Conservation (phyloP, 805 yeast species). For the Peterozyma xylosa region DNA sequence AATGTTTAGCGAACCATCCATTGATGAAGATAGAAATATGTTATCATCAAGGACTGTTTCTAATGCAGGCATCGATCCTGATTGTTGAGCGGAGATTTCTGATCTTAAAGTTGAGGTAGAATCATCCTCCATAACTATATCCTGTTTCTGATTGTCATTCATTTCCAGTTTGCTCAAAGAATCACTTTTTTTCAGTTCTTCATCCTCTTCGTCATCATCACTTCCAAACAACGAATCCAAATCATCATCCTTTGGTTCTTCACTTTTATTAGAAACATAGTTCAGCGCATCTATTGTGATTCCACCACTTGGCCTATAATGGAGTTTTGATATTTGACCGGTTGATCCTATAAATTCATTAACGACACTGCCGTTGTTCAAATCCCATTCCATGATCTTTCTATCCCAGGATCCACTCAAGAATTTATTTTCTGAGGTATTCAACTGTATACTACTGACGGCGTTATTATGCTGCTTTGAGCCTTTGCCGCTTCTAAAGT, state of each 20-base stretch:
- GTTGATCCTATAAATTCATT: constrained; percentile 47
- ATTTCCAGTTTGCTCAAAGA: constrained; percentile 37
- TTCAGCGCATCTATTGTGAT: constrained; percentile 32
- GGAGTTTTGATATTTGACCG: constrained; percentile 75
- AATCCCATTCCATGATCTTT: constrained; percentile 74
- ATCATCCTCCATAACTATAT: constrained; percentile 11
- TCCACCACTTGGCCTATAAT: constrained; percentile 58
- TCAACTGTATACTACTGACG: constrained; percentile 64
- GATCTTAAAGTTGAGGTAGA: neutral
- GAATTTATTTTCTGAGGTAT: constrained; percentile 52
- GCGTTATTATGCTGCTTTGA: constrained; percentile 57
- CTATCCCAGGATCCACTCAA: constrained; percentile 92
- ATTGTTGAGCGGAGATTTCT: constrained; percentile 3
- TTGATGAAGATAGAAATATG: constrained; percentile 69
- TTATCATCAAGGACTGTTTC: constrained; percentile 20
- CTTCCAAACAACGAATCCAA: constrained; percentile 42
- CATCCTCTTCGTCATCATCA: constrained; percentile 27
- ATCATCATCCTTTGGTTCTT: constrained; percentile 21
- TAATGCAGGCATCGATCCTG: neutral
- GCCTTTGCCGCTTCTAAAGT: constrained; percentile 33
- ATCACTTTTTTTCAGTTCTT: constrained; percentile 4
- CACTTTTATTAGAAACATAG: constrained; percentile 12
- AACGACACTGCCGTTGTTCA: constrained; percentile 56
- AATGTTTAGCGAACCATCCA: constrained; percentile 72
- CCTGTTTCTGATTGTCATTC: constrained; percentile 19